Conservation (phyloP, 176 grass and related monocot species). For the Cymbopogon citratus region DNA sequence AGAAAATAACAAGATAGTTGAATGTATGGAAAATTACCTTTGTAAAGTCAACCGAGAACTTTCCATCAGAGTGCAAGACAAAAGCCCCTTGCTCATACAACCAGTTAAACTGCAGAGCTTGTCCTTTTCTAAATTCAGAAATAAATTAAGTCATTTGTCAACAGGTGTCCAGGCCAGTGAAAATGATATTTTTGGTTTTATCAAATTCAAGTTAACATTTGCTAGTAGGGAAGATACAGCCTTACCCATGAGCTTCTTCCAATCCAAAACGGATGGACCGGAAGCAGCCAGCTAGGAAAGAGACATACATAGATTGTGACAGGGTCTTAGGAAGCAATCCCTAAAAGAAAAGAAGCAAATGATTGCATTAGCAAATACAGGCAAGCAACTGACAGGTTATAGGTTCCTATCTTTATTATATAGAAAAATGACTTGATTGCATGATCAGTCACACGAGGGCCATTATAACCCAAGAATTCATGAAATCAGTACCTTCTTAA, state of each 20-base stretch:
- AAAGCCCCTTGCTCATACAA: slow-evolving; percentile 85
- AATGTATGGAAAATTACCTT: slow-evolving; percentile 41
- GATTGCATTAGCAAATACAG: neutral
- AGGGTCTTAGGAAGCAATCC: slow-evolving; percentile 75
- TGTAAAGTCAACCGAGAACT: slow-evolving; percentile 87
- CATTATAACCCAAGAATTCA: neutral
- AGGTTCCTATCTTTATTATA: neutral
- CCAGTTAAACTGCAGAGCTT: slow-evolving; percentile 96
- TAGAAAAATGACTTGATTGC: neutral
- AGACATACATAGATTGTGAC: slow-evolving; percentile 89
- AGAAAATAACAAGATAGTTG: neutral
- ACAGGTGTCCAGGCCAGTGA: neutral
- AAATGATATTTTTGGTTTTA: neutral
- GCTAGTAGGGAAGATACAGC: slow-evolving; percentile 11
- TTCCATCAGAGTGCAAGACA: slow-evolving; percentile 67
- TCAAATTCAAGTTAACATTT: neutral
- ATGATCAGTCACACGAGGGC: neutral
- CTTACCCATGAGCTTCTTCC: slow-evolving; percentile 95
- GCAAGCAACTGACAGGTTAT: neutral
- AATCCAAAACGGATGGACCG: slow-evolving; percentile 85
- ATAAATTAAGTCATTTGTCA: neutral
- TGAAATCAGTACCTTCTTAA: slow-evolving; percentile 57
- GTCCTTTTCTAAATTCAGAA: slow-evolving; percentile 62
- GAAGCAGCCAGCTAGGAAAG: slow-evolving; percentile 91
- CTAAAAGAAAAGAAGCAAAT: slow-evolving; percentile 36